Evolutionary conservation across 208 protist genomes (phyloP), one percentile per base, ranked within the genome.

Genomic region (Naegleria lovaniensis): DNA sequence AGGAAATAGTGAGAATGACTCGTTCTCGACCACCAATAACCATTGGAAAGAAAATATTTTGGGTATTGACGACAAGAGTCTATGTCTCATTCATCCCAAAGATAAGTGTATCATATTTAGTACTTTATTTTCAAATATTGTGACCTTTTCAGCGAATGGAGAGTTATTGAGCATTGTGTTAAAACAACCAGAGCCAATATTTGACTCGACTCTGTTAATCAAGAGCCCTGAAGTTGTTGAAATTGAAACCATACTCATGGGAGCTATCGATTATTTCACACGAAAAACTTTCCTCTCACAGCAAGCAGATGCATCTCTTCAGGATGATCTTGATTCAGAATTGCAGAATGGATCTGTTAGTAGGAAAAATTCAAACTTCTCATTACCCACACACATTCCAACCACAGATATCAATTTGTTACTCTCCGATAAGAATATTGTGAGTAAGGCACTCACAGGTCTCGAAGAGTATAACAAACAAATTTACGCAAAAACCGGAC

Each of bases 161-260:
- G 67, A 79, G 0, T 36, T 36, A 36, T 79, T 79, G 29, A 79
- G 9, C 9, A 36, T 79, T 36, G 29, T 79, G 2, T 13, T 79
- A 25, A 79, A 79, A 79, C 67, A 79, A 79, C 67, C 67, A 79
- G 67, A 79, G 36, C 67, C 67, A 79, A 79, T 79, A 36, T 13
- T 79, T 6, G 67, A 79, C 9, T 36, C 67, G 5, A 79, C 29
- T 36, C 19, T 79, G 0, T 0, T 36, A 1, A 79, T 79, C 1
- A 29, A 79, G 9, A 36, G 25, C 0, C 0, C 16, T 29, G 5
- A 36, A 79, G 67, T 9, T 9, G 1, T 36, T 25, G 67, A 79
- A 79, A 79, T 79, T 79, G 67, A 79, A 79, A 25, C 22, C 3
- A 29, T 67, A 15, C 11, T 67, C 22, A 29, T 13, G 11, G 55